These are phyloP conservation scores for Edaphochlamys debaryana DNA, from an alignment of 139 green algal species.

Conservation along the genomic window DNA sequence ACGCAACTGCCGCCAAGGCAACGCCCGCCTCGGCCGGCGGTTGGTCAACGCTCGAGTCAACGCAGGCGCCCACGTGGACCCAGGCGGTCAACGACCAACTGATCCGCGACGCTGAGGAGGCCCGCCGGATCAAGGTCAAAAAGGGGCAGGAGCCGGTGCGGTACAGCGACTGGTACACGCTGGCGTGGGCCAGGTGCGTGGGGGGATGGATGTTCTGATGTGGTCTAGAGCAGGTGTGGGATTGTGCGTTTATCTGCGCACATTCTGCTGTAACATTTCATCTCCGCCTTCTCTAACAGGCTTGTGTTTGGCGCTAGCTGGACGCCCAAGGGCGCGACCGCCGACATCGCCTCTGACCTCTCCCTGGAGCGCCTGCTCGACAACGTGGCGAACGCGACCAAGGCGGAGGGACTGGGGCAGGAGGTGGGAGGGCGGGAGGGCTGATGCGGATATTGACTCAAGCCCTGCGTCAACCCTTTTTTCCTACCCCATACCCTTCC, in stretches of 20 bases:
- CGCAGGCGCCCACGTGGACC: constrained; percentile 3
- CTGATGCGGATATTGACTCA: background rate
- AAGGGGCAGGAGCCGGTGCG: too few relatives aligned
- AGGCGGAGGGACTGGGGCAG: background rate
- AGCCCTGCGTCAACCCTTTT: background rate
- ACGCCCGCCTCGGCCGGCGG: background rate
- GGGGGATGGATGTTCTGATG: background rate
- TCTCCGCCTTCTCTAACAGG: background rate
- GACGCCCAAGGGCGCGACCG: background rate
- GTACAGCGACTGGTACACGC: constrained; percentile 46
- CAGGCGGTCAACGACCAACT: constrained; percentile 26
- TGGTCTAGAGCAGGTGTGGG: background rate
- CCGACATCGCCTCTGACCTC: background rate
- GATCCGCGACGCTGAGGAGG: constrained; percentile 15
- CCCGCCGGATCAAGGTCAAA: background rate
- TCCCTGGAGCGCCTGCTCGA: background rate
- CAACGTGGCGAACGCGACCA: background rate
- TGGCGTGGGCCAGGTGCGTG: constrained; percentile 44
- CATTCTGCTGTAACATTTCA: background rate
- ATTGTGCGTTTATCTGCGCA: background rate
- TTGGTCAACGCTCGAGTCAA: background rate
- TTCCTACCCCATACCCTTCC: background rate
- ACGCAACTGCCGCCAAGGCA: background rate
- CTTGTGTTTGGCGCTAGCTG: constrained; percentile 40
- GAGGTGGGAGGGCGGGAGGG: background rate